Conservation (phyloP, 2,329 filamentous ascomycete genomes). For the Claviceps digitariae region DNA sequence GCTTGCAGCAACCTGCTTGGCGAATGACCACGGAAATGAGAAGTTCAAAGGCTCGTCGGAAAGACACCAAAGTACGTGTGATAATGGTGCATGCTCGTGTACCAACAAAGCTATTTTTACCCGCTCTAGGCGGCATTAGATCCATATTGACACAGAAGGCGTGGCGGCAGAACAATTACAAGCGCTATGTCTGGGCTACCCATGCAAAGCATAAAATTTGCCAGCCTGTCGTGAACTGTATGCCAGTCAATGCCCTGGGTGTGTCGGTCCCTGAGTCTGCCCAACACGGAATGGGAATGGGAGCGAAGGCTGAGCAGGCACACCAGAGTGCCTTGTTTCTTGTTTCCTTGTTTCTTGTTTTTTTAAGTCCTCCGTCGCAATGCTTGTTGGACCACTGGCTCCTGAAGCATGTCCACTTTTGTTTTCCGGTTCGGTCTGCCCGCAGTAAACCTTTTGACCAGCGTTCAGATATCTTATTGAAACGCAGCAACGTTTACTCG, state of each 20-base stretch:
- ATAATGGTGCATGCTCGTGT: not conserved
- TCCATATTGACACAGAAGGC: not conserved
- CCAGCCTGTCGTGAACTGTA: not conserved
- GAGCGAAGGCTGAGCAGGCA: not conserved
- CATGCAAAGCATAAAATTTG: constrained; percentile 2
- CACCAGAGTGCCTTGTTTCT: not conserved
- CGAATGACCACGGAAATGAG: not conserved
- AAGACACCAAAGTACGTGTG: not conserved
- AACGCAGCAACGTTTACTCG: not conserved
- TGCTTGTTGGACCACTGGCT: no score
- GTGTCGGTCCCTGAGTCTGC: not conserved
- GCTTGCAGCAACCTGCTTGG: not conserved
- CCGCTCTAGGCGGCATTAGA: not conserved
- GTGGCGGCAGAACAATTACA: not conserved
- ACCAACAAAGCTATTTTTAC: not conserved
- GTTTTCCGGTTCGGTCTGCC: no score
- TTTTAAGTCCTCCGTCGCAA: not conserved
- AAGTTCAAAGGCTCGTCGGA: not conserved
- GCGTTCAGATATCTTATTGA: not conserved
- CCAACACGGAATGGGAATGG: not conserved
- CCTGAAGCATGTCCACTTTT: no score
- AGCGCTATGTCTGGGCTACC: not conserved
- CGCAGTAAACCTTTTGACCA: no score
- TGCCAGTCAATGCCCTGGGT: not conserved
- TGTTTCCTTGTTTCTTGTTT: not conserved